Conservation (phyloP, 129 eudicot species). For the carrot (Daucus carota) region DNA sequence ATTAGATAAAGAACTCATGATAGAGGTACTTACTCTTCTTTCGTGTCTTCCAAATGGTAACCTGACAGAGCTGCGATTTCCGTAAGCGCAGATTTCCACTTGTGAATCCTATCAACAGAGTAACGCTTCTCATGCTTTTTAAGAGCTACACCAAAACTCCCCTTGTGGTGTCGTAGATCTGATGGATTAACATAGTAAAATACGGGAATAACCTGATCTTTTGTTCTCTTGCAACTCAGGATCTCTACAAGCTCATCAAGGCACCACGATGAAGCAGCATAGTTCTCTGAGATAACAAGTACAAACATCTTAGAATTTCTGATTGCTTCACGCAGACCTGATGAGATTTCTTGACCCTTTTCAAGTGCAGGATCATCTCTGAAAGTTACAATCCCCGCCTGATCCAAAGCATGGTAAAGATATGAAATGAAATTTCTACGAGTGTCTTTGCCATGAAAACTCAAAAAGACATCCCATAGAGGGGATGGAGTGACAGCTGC, state of each 20-base stretch:
- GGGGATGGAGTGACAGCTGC: not conserved
- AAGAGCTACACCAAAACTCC: constrained; percentile 10
- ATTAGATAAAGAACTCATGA: not conserved
- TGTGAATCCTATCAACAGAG: not conserved
- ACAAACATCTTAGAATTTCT: constrained; percentile 3
- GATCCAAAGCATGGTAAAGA: constrained; percentile 3
- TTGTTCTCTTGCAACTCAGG: not conserved
- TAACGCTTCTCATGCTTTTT: not conserved
- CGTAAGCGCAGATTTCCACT: constrained; percentile 10
- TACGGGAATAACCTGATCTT: not conserved
- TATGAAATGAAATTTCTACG: not conserved
- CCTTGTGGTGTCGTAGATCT: not conserved
- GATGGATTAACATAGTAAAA: constrained; percentile 11
- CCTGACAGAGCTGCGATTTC: constrained; percentile 8
- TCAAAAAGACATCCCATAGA: not conserved
- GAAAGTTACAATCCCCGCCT: constrained; percentile 10
- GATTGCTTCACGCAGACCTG: constrained; percentile 3
- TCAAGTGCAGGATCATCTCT: constrained; percentile 7
- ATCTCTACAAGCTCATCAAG: constrained; percentile 15
- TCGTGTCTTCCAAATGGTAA: not conserved
- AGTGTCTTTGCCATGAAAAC: constrained; percentile 2
- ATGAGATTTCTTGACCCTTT: constrained; percentile 2
- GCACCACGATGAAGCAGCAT: constrained; percentile 14
- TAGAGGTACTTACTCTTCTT: not conserved
- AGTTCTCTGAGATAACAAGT: constrained; percentile 11